These are phyloP conservation scores for Puccinia polysora DNA, from an alignment of 1,284 basidiomycete genomes.

Conservation along the genomic window DNA sequence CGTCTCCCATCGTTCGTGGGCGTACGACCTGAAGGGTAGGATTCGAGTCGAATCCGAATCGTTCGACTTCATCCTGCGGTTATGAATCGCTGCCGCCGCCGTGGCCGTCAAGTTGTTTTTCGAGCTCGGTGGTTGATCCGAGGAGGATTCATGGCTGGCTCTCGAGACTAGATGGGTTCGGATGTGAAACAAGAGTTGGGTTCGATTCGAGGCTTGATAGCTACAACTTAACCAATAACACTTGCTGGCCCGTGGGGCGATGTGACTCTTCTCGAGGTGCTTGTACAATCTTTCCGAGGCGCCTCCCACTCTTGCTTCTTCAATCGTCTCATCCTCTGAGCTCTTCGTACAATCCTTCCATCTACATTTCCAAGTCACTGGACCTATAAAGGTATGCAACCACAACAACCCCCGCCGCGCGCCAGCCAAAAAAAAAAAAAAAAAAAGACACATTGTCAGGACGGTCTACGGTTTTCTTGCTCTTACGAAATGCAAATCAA, in stretches of 20 bases:
- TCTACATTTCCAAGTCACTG: constrained; percentile 15
- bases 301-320: neutral
- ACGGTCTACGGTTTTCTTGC: neutral
- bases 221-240: constrained; percentile 30
- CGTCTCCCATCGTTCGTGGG: constrained; percentile 25
- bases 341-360: constrained; percentile 37
- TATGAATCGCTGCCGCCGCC: neutral
- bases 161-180: constrained; percentile 13
- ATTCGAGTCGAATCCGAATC: neutral
- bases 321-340: neutral
- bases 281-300: constrained; percentile 2
- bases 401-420: neutral
- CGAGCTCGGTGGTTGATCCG: neutral
- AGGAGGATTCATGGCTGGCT: neutral
- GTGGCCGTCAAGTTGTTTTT: neutral
- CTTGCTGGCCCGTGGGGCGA: neutral
- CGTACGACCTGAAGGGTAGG: neutral
- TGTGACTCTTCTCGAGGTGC: constrained; percentile 18
- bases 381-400: neutral
- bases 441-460: neutral
- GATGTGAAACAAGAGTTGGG: constrained; percentile 7
- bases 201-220: neutral
- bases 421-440: constrained; percentile 7
- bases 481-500: neutral
- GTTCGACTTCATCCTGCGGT: neutral